These are phyloP conservation scores for Chondrostereum purpureum DNA, from an alignment of 1,284 basidiomycete genomes.

Conservation along the genomic window DNA sequence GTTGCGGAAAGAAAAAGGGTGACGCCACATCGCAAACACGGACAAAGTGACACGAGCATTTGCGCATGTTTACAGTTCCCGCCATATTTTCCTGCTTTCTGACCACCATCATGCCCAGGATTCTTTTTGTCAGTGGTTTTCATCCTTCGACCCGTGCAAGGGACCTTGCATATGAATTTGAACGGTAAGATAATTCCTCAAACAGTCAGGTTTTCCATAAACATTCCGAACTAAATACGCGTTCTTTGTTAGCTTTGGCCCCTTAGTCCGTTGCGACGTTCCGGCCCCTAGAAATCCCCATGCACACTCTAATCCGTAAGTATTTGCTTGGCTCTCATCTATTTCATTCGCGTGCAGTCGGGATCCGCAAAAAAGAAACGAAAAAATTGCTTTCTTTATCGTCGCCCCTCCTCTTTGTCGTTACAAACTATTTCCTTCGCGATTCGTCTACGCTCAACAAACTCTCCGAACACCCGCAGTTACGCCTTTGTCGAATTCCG, in stretches of 20 bases:
- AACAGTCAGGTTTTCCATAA: conserved; percentile 7
- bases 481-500: conserved; percentile 92
- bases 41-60: conserved; percentile 28
- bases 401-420: conserved; percentile 15
- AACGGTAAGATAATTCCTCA: conserved; percentile 48
- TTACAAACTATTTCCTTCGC: conserved; percentile 27
- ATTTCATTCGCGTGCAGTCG: conserved; percentile 26
- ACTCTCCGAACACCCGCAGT: conserved; percentile 51
- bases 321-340: conserved; percentile 24
- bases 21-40: conserved; percentile 35
- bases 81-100: conserved; percentile 14
- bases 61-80: no score
- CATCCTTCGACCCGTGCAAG: conserved; percentile 71
- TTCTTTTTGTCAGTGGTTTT: conserved; percentile 84
- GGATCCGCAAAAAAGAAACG: conserved; percentile 11
- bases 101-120: conserved; percentile 53
- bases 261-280: conserved; percentile 81
- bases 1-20: conserved; percentile 4
- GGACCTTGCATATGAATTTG: conserved; percentile 83
- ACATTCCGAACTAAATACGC: conserved; percentile 2
- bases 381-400: conserved; percentile 3
- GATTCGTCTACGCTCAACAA: conserved; percentile 27
- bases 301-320: conserved; percentile 72
- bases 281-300: conserved; percentile 76
- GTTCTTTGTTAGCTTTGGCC: conserved; percentile 51